Base-by-base conservation (phyloP, 768 basidiomycete genomes). In the Thelephora aurantiotincta region DNA sequence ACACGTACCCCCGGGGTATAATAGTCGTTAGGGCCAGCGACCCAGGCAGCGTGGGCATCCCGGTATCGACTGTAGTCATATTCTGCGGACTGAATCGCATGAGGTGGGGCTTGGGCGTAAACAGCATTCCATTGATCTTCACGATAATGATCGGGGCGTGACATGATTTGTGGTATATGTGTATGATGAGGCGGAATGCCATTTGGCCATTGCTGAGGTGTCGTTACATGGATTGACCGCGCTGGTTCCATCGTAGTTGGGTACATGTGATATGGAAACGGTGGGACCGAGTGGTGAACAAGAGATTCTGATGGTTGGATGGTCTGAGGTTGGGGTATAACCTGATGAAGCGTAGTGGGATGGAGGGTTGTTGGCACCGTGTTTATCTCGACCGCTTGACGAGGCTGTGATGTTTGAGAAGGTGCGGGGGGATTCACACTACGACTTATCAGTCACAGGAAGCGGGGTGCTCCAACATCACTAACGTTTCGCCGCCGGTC, bases 401-500 rank as follows among this genome's bases (percentile, higher is more conserved):
- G 56, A 5, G 54, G 52, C 26, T 54, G 54, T 3, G 50, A 22
- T n/a, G 51, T 34, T 18, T 11, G 48, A 48, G 49, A 9, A 18
- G 44, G 9, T 16, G 35, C 30, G 26, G 46, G 18, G 43, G 2
- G 26, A 7, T 33, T 36, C 22, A 44, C 16, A 33, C 9, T 44
- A 16, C 36, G 4, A 36, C 3, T 23, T 18, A 36, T 34, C 30
- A 42, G 33, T 16, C 44, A 34, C 18, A 48, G 51, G 38, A 19
- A 23, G 41, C 33, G 26, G 18, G 20, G 47, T 30, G 33, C 38
- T 19, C 9, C 11, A 16, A 33, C 12, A 48, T 34, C 9, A 65
- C 72, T 33, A 63, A 90, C 86, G 68, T 63, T 63, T 90, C 85
- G 14, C 67, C 70, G 19, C 86, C 87, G 16, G 74, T 79, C 16